A percentile compares a stretch with the other conserved stretches of the same genome.
Evolutionary conservation across 1,139 yeast species (phyloP).

Genomic region (Arxiozyma slooffiae): DNA sequence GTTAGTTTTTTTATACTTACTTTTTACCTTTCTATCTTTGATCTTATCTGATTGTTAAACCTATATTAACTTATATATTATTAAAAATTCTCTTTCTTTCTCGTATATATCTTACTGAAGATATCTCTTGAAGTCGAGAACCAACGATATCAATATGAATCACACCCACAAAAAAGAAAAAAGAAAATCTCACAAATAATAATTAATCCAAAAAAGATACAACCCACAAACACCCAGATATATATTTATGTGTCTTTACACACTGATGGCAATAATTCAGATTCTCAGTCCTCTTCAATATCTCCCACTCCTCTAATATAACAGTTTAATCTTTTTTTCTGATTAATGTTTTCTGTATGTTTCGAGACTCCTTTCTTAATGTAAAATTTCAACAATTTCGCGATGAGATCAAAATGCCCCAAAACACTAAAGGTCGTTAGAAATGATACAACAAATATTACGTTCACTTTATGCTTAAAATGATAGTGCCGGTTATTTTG

Average conservation of each 20-base stretch:
- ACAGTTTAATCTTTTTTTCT: not conserved
- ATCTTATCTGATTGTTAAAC: no score
- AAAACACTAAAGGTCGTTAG: not conserved
- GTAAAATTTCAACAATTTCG: not conserved
- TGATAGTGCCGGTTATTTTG: not conserved
- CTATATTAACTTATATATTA: no score
- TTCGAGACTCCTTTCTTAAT: not conserved
- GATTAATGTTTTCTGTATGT: not conserved
- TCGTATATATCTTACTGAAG: not conserved
- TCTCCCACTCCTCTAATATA: not conserved
- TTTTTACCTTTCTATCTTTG: not conserved
- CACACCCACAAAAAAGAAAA: not conserved
- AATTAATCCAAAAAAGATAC: not conserved
- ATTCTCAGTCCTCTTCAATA: not conserved
- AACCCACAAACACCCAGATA: not conserved
- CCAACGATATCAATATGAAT: not conserved
- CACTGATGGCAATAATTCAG: not conserved
- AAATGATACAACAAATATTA: not conserved
- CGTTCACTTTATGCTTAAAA: not conserved
- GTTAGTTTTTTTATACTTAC: no score
- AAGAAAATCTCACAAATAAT: not conserved
- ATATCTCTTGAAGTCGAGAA: not conserved
- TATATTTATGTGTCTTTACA: no score
- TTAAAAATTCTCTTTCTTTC: no score
- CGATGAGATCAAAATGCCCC: constrained; percentile 1